Evolutionary conservation across 257 asterid genomes (phyloP), one percentile per base, ranked within the genome.

Genomic region (Datura wrightii): DNA sequence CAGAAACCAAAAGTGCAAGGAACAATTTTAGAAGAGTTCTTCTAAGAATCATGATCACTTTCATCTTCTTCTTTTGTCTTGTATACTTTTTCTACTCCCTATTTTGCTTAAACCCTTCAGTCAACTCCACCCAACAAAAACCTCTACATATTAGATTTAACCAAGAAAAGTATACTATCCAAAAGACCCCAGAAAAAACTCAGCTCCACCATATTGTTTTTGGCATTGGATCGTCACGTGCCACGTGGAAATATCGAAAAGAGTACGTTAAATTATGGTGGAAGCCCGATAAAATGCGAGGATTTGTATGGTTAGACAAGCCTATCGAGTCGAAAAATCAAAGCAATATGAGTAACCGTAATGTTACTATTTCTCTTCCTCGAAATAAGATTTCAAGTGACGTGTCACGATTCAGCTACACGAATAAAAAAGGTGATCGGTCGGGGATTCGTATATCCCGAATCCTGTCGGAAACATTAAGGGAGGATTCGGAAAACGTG

Each of bases 251-350:
- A 8, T 19, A 70, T 2, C 84, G 92, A 39, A 85, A 90, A 3
- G 55, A 88, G 39, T 90, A 90, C 86, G 72, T 89, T 11, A 89
- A 86, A 44, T 9, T 85, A 3, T 89, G 92, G 93, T 90, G 90
- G 90, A 67, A 83, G 16, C 83, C 87, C 0, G 54, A 69, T 3
- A 62, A 83, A 56, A 89, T 85, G 89, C 54, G 91, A 37, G 93
- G 93, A 14, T 84, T 74, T 3, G 91, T 79, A 5, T 90, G 92
- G 93, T 86, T 90, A 1, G 92, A 90, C 13, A 74, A 87, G 10
- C 69, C 42, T 8, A 8, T 59, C 0, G 71, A 10, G 5, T 36
- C 76, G 13, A 37, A 66, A 0, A 66, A 67, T 65, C 44, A 36
- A 66, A 66, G 10, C 74, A 72, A 60, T 63, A 36, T 15, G 62